Base-by-base conservation (phyloP, 176 grass and related monocot genomes). In the Cenchrus americanus region DNA sequence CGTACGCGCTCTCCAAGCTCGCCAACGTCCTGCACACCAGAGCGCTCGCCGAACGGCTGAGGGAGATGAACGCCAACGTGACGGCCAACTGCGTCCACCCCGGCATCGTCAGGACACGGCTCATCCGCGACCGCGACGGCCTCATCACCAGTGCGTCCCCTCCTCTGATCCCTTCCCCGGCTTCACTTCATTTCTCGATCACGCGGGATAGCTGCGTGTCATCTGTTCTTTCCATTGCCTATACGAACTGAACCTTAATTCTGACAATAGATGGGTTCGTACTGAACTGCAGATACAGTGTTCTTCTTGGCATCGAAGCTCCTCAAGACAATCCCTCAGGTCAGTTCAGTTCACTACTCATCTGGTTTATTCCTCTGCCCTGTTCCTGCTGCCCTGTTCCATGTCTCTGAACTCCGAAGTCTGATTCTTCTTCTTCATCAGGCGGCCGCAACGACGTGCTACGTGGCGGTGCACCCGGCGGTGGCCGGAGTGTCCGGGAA, bases 41-140 rank as follows among this genome's bases (percentile, higher is more conserved):
- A 41, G 87, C 89, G 50, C 91, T 99, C 62, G 87, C 91, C 0
- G 77, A 87, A 7, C 84, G 54, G 5, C 85, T 99, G 67, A 82
- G 58, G 89, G 87, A 89, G 78, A 94, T 92, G 86, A 78, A 78
- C 40, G 93, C 91, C 27, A 87, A 96, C 62, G 93, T 99, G 42
- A 94, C 93, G 18, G 93, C 91, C 0, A 99, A 99, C 64, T 99
- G 96, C 81, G 96, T 99, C 77, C 96, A 99, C 82, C 96, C 96
- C 14, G 96, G 96, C 26, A 96, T 99, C 73, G 96, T 99, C 78
- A 76, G 96, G 57, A 99, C 96, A 3, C 73, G 96, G 6, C 96
- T 99, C 65, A 99, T 94, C 83, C 87, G 96, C 22, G 96, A 99
- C 81, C 85, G 96, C 68, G 96, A 93, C 19, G 89, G 96, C 66